Evolutionary conservation across 2,329 filamentous ascomycete species (phyloP), one percentile per base, ranked within the genome.

Genomic region (Tolypocladium guangdongense): DNA sequence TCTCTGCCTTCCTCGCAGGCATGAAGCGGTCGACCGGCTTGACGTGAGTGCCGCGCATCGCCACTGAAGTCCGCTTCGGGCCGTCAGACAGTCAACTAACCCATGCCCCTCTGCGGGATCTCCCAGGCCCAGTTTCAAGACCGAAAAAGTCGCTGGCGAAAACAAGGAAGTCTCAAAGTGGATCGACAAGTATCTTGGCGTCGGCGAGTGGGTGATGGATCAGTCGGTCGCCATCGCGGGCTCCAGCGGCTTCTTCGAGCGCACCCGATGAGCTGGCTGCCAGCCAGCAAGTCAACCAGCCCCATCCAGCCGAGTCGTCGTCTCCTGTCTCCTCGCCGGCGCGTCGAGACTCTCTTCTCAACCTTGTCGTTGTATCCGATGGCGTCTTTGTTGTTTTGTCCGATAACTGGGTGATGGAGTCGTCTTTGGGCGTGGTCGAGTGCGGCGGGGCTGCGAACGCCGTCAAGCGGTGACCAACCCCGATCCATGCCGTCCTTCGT

Each of bases 141-240:
- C 87, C 64, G 90, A 96, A 60, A 84, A 85, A 62, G 80, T 96
- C 65, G 81, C 86, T 35, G 76, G 78, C 67, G 89, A 95, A 55
- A 92, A 84, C 70, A 88, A 89, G 68, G 86, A 91, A 58, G 72
- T 93, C 61, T 86, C 87, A 68, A 86, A 84, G 65, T 97, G 91
- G 90, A 83, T 97, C 60, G 87, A 92, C 66, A 92, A 87, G 68
- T 97, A 97, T 70, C 83, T 97, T 45, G 90, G 90, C 58, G 86
- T 96, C 20, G 93, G 93, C 63, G 93, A 99, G 76, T 96, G 90
- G 83, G 88, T 96, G 59, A 95, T 99, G 90, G 93, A 99, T 71
- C 88, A 95, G 75, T 95, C 90, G 33, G 90, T 97, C 35, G 91
- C 91, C 41, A 82, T 97, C 54, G 88, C 96, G 68, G 87, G 90